Evolutionary conservation across 2,329 filamentous ascomycete species (phyloP).

Genomic region (Pseudogymnoascus pannorum): DNA sequence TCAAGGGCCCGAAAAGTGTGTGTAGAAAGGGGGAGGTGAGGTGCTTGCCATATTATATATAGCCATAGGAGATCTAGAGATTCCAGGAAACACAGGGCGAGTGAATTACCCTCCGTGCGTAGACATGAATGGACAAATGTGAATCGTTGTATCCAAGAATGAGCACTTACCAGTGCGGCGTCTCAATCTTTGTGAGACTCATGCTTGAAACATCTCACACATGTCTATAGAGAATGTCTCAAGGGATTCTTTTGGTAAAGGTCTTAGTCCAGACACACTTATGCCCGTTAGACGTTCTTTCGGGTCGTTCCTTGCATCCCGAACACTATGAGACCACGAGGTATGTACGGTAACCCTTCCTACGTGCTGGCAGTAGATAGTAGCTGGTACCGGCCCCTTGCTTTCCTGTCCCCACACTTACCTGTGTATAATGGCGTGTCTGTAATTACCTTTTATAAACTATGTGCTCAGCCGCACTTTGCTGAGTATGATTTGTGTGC

Average conservation of each 20-base stretch:
- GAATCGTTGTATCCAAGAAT: neutral
- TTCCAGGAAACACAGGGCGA: neutral
- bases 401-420: neutral
- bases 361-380: neutral
- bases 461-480: neutral
- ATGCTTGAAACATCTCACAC: neutral
- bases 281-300: neutral
- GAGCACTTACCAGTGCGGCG: neutral
- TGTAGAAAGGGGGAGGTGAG: neutral
- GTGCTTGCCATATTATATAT: neutral
- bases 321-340: neutral
- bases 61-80: neutral
- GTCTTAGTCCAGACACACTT: neutral
- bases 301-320: neutral
- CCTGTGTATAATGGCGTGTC: neutral
- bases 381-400: neutral
- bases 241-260: neutral
- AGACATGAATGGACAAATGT: neutral
- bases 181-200: conserved; percentile 1
- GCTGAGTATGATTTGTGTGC: neutral
- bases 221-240: neutral
- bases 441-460: neutral
- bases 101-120: neutral
- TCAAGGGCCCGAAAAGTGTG: neutral
- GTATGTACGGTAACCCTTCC: neutral